Conservation (phyloP, 129 eudicot genomes). For the Chrysanthemum lavandulifolium region DNA sequence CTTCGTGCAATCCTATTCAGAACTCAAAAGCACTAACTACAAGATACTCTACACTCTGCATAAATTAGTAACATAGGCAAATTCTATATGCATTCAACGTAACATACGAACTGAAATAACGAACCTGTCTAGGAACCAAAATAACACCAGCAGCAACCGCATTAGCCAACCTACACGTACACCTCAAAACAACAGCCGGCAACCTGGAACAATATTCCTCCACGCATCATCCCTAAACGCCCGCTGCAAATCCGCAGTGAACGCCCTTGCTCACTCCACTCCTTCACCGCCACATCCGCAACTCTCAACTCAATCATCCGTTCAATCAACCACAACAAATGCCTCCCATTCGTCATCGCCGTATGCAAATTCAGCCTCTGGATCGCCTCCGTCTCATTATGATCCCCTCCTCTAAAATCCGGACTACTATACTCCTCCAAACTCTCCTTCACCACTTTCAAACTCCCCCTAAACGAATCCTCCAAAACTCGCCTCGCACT, state of each 20-base stretch:
- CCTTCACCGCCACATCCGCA: constrained; percentile 78
- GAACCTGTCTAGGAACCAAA: constrained; percentile 78
- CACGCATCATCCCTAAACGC: constrained; percentile 86
- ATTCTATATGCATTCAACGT: background rate
- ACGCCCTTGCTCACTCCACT: constrained; percentile 78
- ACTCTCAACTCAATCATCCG: constrained; percentile 94
- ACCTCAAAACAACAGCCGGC: constrained; percentile 66
- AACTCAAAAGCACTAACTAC: background rate
- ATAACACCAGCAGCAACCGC: constrained; percentile 76
- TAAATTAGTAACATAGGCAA: background rate
- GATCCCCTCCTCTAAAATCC: constrained; percentile 66
- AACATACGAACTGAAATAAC: background rate
- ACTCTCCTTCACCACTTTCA: constrained; percentile 69
- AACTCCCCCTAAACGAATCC: constrained; percentile 55
- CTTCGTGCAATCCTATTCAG: background rate
- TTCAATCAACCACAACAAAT: constrained; percentile 90
- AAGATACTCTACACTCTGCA: background rate
- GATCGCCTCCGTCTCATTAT: constrained; percentile 75
- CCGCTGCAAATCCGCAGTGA: constrained; percentile 79
- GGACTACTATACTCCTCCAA: constrained; percentile 95
- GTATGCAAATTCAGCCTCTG: constrained; percentile 90
- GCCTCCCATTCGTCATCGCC: constrained; percentile 79
- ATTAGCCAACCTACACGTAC: constrained; percentile 71
- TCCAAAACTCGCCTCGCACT: constrained; percentile 76
- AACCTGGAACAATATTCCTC: constrained; percentile 86